Evolutionary conservation across 768 basidiomycete genomes (phyloP).

Genomic region (Boletus edulis): DNA sequence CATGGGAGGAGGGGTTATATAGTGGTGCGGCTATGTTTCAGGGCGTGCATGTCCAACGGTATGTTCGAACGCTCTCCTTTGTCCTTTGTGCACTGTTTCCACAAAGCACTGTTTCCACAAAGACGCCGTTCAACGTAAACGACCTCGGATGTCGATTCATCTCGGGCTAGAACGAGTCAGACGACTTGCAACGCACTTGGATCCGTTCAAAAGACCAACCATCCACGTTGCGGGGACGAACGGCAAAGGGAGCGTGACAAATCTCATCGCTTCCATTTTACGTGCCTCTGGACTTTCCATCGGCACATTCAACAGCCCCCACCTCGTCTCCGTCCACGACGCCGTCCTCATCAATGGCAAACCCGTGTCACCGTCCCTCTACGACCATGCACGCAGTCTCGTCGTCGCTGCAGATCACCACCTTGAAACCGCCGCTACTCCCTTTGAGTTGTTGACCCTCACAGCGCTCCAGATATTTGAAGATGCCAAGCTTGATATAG

Average conservation of each 20-base stretch:
- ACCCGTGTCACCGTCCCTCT: constrained; percentile 49
- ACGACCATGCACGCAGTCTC: constrained; percentile 40
- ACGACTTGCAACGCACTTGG: constrained; percentile 51
- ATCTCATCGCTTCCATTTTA: constrained; percentile 77
- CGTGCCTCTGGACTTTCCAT: constrained; percentile 51
- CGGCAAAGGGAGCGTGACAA: constrained; percentile 93
- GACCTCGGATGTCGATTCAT: constrained; percentile 56
- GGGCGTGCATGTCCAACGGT: too few relatives aligned
- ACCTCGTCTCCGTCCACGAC: constrained; percentile 77
- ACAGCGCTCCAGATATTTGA: constrained; percentile 81
- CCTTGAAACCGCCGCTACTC: constrained; percentile 50
- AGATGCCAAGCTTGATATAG: constrained; percentile 65
- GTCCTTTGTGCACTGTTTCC: too few relatives aligned
- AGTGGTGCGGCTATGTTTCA: background rate
- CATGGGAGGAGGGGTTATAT: background rate
- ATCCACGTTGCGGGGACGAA: constrained; percentile 95
- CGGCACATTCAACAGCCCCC: constrained; percentile 92
- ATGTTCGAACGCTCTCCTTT: too few relatives aligned
- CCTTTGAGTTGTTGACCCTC: constrained; percentile 84
- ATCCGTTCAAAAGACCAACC: constrained; percentile 71
- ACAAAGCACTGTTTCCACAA: too few relatives aligned
- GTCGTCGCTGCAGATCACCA: constrained; percentile 50
- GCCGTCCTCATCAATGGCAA: constrained; percentile 65
- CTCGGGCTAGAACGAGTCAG: constrained; percentile 61
- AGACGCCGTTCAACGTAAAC: constrained; percentile 5